phyloP scores from a whole-genome alignment of 805 yeast species.

The Cyberlindnera galapagoensis region DNA sequence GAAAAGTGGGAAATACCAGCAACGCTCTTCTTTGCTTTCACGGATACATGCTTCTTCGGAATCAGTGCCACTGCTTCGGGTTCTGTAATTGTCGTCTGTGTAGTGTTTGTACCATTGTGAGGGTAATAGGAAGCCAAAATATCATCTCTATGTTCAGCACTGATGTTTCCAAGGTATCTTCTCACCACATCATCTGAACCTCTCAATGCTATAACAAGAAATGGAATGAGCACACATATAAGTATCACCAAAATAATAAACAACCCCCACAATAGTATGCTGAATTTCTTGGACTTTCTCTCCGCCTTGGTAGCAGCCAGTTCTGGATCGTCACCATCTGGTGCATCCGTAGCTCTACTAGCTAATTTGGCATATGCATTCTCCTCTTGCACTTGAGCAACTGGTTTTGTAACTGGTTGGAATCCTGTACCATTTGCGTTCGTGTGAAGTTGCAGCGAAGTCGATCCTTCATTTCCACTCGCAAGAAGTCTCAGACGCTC shows the following conservation, averaged over 20 bases:
- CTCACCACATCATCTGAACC: conserved; percentile 27
- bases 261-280: conserved; percentile 17
- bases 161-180: conserved; percentile 25
- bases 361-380: too few species aligned
- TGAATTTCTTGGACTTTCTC: too few species aligned
- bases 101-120: too few species aligned
- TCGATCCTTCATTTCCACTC: background rate
- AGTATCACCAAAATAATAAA: conserved; percentile 12
- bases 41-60: background rate
- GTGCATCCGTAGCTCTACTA: too few species aligned
- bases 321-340: background rate
- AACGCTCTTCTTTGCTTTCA: conserved; percentile 4
- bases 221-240: conserved; percentile 16
- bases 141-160: conserved; percentile 19
- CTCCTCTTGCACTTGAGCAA: background rate
- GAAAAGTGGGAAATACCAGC: conserved; percentile 23
- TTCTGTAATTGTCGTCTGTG: too few species aligned
- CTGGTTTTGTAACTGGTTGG: conserved; percentile 1
- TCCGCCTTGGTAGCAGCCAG: background rate
- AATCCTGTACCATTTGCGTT: conserved; percentile 4
- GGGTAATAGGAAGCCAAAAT: conserved; percentile 15
- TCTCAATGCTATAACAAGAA: conserved; percentile 22
- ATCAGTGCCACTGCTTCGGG: too few species aligned
- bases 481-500: background rate
- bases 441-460: background rate